Conservation (phyloP, 306 rosid genomes). For the Dryas drummondii region DNA sequence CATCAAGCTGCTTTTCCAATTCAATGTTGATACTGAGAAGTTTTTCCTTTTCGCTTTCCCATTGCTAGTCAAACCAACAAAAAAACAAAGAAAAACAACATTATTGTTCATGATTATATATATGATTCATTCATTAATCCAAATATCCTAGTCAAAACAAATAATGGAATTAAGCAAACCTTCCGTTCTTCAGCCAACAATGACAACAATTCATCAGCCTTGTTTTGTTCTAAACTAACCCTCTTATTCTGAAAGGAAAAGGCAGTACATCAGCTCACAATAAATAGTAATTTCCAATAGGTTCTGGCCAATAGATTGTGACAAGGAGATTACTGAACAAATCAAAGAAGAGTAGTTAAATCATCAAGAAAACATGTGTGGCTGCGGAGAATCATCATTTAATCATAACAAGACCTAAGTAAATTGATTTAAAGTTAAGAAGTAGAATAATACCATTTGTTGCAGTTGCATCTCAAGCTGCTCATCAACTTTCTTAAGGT, state of each 20-base stretch:
- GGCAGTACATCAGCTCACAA: background rate
- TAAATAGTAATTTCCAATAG: background rate
- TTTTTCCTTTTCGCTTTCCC: constrained; percentile 58
- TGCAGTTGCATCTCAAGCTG: constrained; percentile 44
- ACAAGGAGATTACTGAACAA: background rate
- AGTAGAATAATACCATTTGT: constrained; percentile 40
- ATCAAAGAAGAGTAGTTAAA: too few relatives aligned
- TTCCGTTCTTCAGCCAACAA: constrained; percentile 48
- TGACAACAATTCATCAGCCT: constrained; percentile 46
- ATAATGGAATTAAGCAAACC: constrained; percentile 28
- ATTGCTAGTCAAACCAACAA: constrained; percentile 20
- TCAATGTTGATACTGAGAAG: constrained; percentile 46
- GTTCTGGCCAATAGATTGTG: too few relatives aligned
- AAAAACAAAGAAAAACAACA: background rate
- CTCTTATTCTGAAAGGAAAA: constrained; percentile 43
- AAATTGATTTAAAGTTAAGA: background rate
- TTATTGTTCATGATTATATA: background rate
- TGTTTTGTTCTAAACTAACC: constrained; percentile 52
- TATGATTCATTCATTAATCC: background rate
- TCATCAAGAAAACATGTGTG: background rate
- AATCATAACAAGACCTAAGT: background rate
- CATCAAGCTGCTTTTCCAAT: constrained; percentile 46
- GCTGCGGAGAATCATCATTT: background rate
- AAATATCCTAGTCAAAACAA: background rate
- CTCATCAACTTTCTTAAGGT: constrained; percentile 9